Conservation (phyloP, 2,329 filamentous ascomycete species). For the Bisporella sp. region DNA sequence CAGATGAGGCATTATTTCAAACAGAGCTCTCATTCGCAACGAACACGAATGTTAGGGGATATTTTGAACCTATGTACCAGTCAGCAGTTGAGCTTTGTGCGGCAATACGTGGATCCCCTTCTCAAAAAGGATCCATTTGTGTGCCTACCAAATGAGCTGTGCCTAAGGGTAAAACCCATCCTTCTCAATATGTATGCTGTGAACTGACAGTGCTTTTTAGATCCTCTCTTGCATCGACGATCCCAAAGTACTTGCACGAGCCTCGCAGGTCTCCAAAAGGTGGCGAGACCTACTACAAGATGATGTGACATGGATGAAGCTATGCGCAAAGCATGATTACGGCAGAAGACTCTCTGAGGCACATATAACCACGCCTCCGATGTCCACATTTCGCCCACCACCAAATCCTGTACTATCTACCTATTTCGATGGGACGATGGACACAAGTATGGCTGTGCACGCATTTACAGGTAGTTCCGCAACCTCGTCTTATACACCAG, state of each 20-base stretch:
- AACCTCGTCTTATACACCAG: conserved; percentile 27
- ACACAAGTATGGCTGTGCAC: conserved; percentile 21
- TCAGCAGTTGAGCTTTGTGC: conserved; percentile 90
- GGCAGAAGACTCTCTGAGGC: conserved; percentile 45
- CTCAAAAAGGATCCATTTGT: conserved; percentile 96
- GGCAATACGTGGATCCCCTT: conserved; percentile 88
- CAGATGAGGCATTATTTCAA: conserved; percentile 76
- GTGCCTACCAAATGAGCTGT: conserved; percentile 86
- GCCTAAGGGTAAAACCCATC: conserved; percentile 61
- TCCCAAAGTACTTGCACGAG: conserved; percentile 83
- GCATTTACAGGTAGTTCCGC: conserved; percentile 38
- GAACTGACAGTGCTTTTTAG: conserved; percentile 35
- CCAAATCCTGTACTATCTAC: conserved; percentile 20
- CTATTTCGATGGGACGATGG: conserved; percentile 6
- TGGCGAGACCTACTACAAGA: conserved; percentile 93
- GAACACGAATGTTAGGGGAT: conserved; percentile 77
- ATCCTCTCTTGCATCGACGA: conserved; percentile 97
- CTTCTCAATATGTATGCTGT: background rate
- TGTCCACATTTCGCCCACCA: conserved; percentile 18
- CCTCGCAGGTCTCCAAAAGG: conserved; percentile 90
- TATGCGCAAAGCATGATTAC: conserved; percentile 95
- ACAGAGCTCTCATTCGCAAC: conserved; percentile 66
- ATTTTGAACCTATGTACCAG: conserved; percentile 91
- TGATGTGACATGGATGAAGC: conserved; percentile 96
- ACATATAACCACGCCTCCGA: conserved; percentile 15